Evolutionary conservation across 2,329 filamentous ascomycete species (phyloP).

Genomic region (Venturia carpophila): DNA sequence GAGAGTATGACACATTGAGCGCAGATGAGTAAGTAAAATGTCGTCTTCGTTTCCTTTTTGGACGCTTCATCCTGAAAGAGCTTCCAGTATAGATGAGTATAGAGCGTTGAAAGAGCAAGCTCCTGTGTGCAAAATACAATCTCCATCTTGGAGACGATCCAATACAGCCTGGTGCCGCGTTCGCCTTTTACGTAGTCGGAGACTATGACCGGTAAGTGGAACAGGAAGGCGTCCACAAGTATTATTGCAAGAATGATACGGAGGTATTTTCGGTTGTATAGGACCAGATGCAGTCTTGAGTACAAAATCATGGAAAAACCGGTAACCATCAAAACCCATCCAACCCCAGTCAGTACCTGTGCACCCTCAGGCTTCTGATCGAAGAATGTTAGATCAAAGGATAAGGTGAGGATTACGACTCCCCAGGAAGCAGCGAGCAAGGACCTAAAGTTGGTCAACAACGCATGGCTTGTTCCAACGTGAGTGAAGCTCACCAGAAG

Average conservation of each 20-base stretch:
- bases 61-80: slow-evolving; percentile 6
- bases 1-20: slow-evolving; percentile 1
- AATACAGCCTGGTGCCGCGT: neutral
- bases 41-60: neutral
- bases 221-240: slow-evolving; percentile 43
- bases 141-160: slow-evolving; percentile 1
- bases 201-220: slow-evolving; percentile 18
- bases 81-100: slow-evolving; percentile 7
- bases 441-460: neutral
- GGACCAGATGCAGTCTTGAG: slow-evolving; percentile 53
- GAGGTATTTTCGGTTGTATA: slow-evolving; percentile 43
- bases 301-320: slow-evolving; percentile 56
- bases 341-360: slow-evolving; percentile 32
- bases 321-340: slow-evolving; percentile 54
- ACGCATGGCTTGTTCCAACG: neutral
- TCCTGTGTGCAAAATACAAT: slow-evolving; percentile 6
- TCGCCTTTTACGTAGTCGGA: neutral
- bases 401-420: neutral
- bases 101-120: slow-evolving; percentile 4
- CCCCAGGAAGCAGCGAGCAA: neutral
- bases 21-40: slow-evolving; percentile 1
- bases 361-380: neutral
- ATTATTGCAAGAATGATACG: slow-evolving; percentile 50
- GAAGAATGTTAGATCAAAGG: neutral
- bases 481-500: slow-evolving; percentile 39